These are phyloP conservation scores for Sphaerostilbella broomeana DNA, from an alignment of 2,329 filamentous ascomycete genomes.

Conservation along the genomic window DNA sequence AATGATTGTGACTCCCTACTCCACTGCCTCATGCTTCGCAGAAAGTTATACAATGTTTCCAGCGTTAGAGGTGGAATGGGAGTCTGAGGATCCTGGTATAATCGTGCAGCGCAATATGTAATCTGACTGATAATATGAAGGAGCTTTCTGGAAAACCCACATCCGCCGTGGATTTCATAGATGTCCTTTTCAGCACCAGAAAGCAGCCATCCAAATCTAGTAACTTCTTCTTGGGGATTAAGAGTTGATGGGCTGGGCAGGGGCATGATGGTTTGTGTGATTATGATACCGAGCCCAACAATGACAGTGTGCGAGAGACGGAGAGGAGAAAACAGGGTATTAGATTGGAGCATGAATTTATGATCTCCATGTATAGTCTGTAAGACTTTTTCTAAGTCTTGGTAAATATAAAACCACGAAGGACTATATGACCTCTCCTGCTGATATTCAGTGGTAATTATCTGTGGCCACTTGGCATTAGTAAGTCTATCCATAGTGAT, in stretches of 20 bases:
- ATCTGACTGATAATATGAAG: slow-evolving; percentile 33
- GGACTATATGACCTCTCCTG: slow-evolving; percentile 26
- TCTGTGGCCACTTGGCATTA: slow-evolving; percentile 16
- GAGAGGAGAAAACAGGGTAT: slow-evolving; percentile 28
- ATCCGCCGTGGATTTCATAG: slow-evolving; percentile 35
- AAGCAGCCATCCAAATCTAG: slow-evolving; percentile 33
- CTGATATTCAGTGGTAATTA: slow-evolving; percentile 32
- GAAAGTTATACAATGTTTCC: slow-evolving; percentile 21
- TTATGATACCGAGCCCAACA: slow-evolving; percentile 32
- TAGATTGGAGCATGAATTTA: slow-evolving; percentile 29
- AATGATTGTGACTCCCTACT: slow-evolving; percentile 24
- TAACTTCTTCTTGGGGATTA: slow-evolving; percentile 23
- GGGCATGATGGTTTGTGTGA: slow-evolving; percentile 33
- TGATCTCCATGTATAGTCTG: slow-evolving; percentile 30
- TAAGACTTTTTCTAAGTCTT: slow-evolving; percentile 29
- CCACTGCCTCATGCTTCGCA: slow-evolving; percentile 31
- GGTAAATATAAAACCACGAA: slow-evolving; percentile 34
- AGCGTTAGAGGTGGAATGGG: slow-evolving; percentile 27
- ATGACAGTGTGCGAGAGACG: slow-evolving; percentile 34
- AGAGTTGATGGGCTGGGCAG: slow-evolving; percentile 24
- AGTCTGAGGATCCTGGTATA: slow-evolving; percentile 28
- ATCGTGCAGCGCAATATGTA: slow-evolving; percentile 29
- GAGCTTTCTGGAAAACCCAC: slow-evolving; percentile 35
- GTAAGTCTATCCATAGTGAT: neutral
- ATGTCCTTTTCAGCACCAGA: slow-evolving; percentile 31